A percentile compares a stretch with the other conserved stretches of the same genome.
These are phyloP conservation scores for Daedaleopsis sinensis DNA, from an alignment of 768 basidiomycete species.

Conservation along the genomic window DNA sequence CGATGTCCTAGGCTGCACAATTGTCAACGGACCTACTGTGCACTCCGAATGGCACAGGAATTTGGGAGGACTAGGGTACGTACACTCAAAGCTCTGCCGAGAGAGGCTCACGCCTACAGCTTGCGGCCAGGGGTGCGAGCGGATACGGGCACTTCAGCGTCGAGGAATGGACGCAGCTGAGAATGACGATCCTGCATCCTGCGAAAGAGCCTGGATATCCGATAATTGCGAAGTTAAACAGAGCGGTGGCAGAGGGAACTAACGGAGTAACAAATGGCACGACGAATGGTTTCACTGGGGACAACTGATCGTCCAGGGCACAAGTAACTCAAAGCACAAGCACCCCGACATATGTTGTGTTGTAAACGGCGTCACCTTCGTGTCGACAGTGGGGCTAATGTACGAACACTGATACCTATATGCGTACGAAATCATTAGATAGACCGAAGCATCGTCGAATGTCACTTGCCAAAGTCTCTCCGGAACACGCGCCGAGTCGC, in stretches of 20 bases:
- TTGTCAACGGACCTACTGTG: conserved; percentile 58
- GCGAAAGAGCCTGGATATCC: conserved; percentile 10
- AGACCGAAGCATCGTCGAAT: too few species aligned
- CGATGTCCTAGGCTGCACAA: conserved; percentile 44
- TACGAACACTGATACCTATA: too few species aligned
- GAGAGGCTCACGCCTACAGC: background rate
- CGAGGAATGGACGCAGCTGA: conserved; percentile 51
- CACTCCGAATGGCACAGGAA: conserved; percentile 45
- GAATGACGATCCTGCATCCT: conserved; percentile 47
- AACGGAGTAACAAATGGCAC: background rate
- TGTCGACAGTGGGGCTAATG: too few species aligned
- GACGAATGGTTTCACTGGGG: background rate
- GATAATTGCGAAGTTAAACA: background rate
- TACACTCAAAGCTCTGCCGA: background rate
- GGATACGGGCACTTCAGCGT: conserved; percentile 58
- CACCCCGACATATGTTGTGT: too few species aligned
- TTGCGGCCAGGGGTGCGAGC: conserved; percentile 27
- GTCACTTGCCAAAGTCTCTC: too few species aligned
- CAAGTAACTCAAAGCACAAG: too few species aligned
- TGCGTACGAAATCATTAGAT: too few species aligned
- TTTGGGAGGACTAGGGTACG: conserved; percentile 50
- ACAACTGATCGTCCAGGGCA: background rate
- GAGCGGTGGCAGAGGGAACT: background rate
- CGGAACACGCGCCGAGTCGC: too few species aligned
- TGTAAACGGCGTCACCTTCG: too few species aligned